Base-by-base conservation (phyloP, 2,329 filamentous ascomycete species). In the Microascus cirrosus region DNA sequence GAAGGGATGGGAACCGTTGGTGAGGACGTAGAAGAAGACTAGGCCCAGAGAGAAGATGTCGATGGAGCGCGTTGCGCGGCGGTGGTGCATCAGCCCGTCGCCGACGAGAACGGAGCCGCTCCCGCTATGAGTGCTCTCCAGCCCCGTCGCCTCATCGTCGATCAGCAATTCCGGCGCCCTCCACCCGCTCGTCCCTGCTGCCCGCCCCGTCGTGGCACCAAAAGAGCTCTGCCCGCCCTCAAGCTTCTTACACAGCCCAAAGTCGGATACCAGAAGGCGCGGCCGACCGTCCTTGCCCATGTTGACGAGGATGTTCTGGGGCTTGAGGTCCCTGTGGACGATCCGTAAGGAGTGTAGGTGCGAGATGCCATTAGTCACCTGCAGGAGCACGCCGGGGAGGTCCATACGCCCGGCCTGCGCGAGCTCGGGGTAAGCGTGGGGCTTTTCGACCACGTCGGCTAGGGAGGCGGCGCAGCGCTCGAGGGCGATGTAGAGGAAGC, bases 11-110 rank as follows among this genome's bases (percentile, higher is more conserved):
- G 81, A 83, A 18, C 94, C 94, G 61, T 91, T 89, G 1, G 93
- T 96, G 60, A 99, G 79, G n/a, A 97, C 92, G 69, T 96, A 99
- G 74, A 92, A 97, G 76, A 96, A 99, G n/a, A 99, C 91, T 57
- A 96, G 87, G 1, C 94, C 94, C 39, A 99, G 81, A 0, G 92
- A 96, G 74, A 99, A 99, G 28, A 99, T 96, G 68, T 99, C 94
- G 61, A 97, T 96, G 10, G 94, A 90, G 53, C 94, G 87, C 53
- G 95, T 99, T 7, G 95, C 93, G 56, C 94, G 88, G 60, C 91
- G 86, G 63, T 83, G 84, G 63, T 66, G 77, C 73, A 76, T 80
- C 69, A 83, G 74, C 20, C 83, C 81, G 13, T 82, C 76, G 48
- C 75, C 77, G 10, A 80, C 77, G 5, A 82, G 74, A n/a, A 79